Conservation (phyloP, 495 filamentous ascomycete genomes). For the Aspergillus bertholletiae region DNA sequence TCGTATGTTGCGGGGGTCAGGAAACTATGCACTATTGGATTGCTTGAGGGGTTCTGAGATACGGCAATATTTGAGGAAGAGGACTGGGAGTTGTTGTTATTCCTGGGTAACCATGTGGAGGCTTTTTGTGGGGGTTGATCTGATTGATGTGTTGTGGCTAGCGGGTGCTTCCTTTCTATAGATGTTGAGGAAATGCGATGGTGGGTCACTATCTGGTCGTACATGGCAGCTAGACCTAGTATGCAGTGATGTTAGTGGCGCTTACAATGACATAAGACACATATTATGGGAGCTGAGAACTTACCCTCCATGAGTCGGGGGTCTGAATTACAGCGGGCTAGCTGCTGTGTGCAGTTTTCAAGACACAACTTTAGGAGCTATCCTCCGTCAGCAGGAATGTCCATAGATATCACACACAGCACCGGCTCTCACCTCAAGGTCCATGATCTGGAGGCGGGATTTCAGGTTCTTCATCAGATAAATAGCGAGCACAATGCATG, state of each 20-base stretch:
- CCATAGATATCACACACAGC: too few species aligned
- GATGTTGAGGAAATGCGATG: background rate
- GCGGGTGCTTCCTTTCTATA: background rate
- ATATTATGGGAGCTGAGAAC: too few species aligned
- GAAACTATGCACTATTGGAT: too few species aligned
- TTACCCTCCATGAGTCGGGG: constrained; percentile 3
- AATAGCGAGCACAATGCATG: constrained; percentile 12
- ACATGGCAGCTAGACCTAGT: constrained; percentile 2
- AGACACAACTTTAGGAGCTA: constrained; percentile 11
- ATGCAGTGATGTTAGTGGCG: too few species aligned
- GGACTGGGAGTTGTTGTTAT: background rate
- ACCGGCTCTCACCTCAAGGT: constrained; percentile 4
- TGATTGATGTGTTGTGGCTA: too few species aligned
- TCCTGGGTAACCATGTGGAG: background rate
- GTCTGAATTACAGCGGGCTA: constrained; percentile 4
- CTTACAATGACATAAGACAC: too few species aligned
- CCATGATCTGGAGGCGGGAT: constrained; percentile 4
- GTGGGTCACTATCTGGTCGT: constrained; percentile 2
- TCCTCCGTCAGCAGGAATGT: background rate
- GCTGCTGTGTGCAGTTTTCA: background rate
- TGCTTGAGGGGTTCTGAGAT: too few species aligned
- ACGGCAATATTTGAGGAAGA: too few species aligned
- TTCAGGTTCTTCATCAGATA: constrained; percentile 12
- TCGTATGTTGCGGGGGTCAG: too few species aligned
- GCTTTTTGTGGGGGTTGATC: too few species aligned